Evolutionary conservation across 208 protist species (phyloP).

Genomic region (Leishmania amazonensis): DNA sequence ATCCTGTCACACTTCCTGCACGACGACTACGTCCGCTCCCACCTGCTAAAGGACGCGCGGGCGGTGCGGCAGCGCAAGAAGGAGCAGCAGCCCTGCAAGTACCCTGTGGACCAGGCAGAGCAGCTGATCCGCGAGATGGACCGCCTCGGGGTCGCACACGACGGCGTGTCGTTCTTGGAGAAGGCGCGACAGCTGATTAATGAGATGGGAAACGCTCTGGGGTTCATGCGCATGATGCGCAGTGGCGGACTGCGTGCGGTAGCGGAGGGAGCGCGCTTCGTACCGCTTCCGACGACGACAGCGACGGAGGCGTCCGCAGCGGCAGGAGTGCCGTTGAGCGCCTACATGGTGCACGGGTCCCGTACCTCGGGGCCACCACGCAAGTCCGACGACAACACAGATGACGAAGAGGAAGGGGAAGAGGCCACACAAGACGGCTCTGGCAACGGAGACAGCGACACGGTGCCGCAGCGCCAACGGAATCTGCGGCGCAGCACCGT

Average conservation of each 20-base stretch:
- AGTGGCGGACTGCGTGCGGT: conserved; percentile 89
- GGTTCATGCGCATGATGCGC: conserved; percentile 97
- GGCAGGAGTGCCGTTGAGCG: conserved; percentile 12
- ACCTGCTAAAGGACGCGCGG: conserved; percentile 70
- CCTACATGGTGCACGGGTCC: background rate
- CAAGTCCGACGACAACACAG: background rate
- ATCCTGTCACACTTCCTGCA: conserved; percentile 97
- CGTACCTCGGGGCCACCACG: background rate
- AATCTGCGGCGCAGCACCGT: conserved; percentile 32
- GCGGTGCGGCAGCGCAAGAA: conserved; percentile 69
- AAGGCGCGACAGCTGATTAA: conserved; percentile 95
- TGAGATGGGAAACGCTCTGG: conserved; percentile 98
- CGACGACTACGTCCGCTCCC: conserved; percentile 97
- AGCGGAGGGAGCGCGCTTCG: conserved; percentile 90
- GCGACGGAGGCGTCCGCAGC: conserved; percentile 17
- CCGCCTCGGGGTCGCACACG: conserved; percentile 82
- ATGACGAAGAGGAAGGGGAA: conserved; percentile 7
- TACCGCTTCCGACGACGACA: conserved; percentile 65
- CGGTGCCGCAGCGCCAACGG: conserved; percentile 14
- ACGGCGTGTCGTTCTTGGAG: conserved; percentile 91
- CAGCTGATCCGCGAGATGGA: conserved; percentile 94
- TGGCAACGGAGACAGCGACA: conserved; percentile 7
- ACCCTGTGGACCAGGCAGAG: conserved; percentile 89
- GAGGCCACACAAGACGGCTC: conserved; percentile 3
- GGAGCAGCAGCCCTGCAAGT: conserved; percentile 60